phyloP scores from a whole-genome alignment of 805 yeast genomes.

The Lipomyces yamadae region DNA sequence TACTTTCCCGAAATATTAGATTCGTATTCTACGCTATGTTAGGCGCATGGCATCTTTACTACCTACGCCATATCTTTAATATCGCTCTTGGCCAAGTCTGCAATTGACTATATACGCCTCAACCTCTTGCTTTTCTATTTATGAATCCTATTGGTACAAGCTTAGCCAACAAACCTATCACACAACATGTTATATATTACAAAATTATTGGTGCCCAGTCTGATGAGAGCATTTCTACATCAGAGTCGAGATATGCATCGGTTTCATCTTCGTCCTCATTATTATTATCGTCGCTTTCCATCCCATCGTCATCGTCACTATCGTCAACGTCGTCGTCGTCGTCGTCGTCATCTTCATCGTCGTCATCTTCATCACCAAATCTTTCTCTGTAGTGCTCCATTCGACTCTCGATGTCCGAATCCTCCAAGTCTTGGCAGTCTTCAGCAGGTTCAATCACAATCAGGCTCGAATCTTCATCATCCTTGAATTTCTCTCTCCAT shows the following conservation, averaged over 20 bases:
- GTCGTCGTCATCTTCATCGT: background rate
- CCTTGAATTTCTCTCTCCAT: background rate
- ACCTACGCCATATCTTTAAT: no score
- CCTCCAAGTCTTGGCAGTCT: background rate
- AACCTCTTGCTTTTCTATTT: no score
- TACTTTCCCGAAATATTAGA: no score
- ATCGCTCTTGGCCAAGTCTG: no score
- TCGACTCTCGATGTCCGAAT: background rate
- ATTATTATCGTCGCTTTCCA: slow-evolving; percentile 2
- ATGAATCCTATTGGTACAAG: no score
- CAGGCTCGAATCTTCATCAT: background rate
- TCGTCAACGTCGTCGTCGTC: background rate
- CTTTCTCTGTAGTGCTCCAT: background rate
- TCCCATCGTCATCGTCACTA: background rate
- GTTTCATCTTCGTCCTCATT: background rate
- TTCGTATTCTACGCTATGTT: no score
- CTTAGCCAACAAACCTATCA: no score
- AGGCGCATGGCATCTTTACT: no score
- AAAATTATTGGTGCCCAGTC: background rate
- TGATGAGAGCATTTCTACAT: background rate
- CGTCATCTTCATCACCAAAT: background rate
- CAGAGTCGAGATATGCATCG: background rate
- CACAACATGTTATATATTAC: background rate
- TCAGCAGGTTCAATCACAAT: slow-evolving; percentile 1
- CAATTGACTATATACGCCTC: no score